Base-by-base conservation (phyloP, 2,329 filamentous ascomycete species). In the Sphaerulina musiva region DNA sequence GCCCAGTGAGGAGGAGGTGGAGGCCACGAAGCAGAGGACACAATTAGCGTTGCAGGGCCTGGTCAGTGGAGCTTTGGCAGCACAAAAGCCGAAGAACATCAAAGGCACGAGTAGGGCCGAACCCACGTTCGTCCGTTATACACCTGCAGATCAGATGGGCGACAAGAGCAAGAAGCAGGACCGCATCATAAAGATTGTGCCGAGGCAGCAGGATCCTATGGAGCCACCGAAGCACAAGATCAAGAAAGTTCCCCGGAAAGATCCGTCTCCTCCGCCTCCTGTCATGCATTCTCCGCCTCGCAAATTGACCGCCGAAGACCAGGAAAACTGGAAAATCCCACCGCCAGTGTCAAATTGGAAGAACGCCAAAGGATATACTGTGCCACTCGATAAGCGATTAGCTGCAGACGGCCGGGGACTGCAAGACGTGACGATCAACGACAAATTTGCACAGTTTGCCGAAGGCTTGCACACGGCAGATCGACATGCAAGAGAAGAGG, bases 141-240 rank as follows among this genome's bases (percentile, higher is more conserved):
- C 91, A 12, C 93, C 93, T 3, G 89, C 91, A 41, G 92, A 93
- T 65, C 93, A 98, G 74, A 96, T 98, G 89, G 93, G 93, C 10
- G 89, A 90, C 70, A 82, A 77, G 23, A 83, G 81, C 39, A 86
- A 85, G 71, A 95, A 95, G 74, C 89, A 90, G 65, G 91, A 97
- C 66, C 85, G 93, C 11, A 95, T 98, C 61, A 95, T 98, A 82
- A 97, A 97, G 77, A 97, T 98, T 72, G 89, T 96, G 38, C 89
- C 96, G 71, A 80, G 89, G 53, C 92, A 97, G 70, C 80, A 86
- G 62, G 93, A 98, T 72, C 93, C 93, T 0, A 87, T 96, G 86
- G 92, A 96, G 68, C 93, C 93, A 1, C 92, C 93, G 1, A 97
- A 96, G 68, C 96, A 97, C 76, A 97, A 97, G 73, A 89, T 96